phyloP scores from a whole-genome alignment of 352 stramenopile genomes.

The Pythium biforme region DNA sequence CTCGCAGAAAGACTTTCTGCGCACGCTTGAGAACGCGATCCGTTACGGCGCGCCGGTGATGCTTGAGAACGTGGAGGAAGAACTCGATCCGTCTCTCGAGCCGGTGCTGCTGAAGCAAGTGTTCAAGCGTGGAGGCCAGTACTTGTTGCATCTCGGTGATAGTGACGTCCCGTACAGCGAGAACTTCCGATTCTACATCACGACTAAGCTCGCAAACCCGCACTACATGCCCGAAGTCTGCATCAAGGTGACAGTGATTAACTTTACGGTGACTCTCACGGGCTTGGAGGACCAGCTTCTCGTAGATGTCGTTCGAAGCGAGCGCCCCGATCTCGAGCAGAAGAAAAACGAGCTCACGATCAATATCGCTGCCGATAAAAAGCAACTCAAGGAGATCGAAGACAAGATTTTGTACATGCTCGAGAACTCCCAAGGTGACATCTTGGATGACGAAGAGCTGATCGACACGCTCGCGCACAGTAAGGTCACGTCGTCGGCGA shows the following conservation, averaged over 20 bases:
- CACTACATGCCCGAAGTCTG: constrained; percentile 94
- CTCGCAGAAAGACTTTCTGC: constrained; percentile 90
- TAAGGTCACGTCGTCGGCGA: not conserved
- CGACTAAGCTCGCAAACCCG: constrained; percentile 92
- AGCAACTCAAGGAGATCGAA: constrained; percentile 95
- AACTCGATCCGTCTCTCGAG: constrained; percentile 93
- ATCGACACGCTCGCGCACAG: constrained; percentile 89
- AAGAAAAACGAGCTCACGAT: constrained; percentile 93
- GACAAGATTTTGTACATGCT: constrained; percentile 94
- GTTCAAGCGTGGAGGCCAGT: constrained; percentile 91
- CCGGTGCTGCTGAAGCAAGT: constrained; percentile 92
- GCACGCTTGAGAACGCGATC: constrained; percentile 90
- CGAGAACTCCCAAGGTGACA: constrained; percentile 89
- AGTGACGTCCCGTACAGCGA: constrained; percentile 91
- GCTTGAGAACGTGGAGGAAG: constrained; percentile 91
- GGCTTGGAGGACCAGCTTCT: constrained; percentile 90
- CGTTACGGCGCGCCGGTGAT: constrained; percentile 93
- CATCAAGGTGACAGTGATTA: constrained; percentile 92
- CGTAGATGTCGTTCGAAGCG: constrained; percentile 87
- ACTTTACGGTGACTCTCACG: constrained; percentile 95
- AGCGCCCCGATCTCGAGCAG: constrained; percentile 90
- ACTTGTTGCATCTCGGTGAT: constrained; percentile 90
- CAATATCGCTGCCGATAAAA: constrained; percentile 88
- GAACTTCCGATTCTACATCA: constrained; percentile 94
- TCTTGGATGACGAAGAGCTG: constrained; percentile 91